Evolutionary conservation across 2,329 filamentous ascomycete species (phyloP).

Genomic region (Emergomyces orientalis): DNA sequence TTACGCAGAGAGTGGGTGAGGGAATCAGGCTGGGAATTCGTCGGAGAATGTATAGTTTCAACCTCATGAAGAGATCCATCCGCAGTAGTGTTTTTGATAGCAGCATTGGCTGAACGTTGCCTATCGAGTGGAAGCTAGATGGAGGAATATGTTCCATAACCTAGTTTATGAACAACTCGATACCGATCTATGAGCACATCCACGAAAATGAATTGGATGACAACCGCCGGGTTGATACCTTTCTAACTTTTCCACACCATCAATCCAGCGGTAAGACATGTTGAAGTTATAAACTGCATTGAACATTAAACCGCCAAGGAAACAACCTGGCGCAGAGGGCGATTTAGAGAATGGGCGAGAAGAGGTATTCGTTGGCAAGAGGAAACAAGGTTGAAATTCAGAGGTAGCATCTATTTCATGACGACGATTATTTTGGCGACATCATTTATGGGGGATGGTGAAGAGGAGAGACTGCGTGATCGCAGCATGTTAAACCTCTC

Average conservation of each 20-base stretch:
- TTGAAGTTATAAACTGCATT: too few relatives aligned
- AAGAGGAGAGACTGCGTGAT: too few relatives aligned
- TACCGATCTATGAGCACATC: not conserved
- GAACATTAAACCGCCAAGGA: too few relatives aligned
- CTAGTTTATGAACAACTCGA: not conserved
- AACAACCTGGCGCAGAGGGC: too few relatives aligned
- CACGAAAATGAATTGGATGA: not conserved
- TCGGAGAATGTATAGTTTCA: not conserved
- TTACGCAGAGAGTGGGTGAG: too few relatives aligned
- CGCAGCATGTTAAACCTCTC: too few relatives aligned
- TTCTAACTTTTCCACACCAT: not conserved
- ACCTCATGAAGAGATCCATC: not conserved
- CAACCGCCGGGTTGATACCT: not conserved
- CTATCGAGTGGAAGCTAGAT: not conserved
- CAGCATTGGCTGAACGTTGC: not conserved
- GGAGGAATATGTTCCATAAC: not conserved
- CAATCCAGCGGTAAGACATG: not conserved
- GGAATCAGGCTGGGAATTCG: not conserved
- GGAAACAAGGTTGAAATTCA: too few relatives aligned
- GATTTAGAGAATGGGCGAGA: too few relatives aligned
- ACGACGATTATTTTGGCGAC: too few relatives aligned
- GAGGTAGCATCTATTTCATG: too few relatives aligned
- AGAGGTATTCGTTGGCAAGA: too few relatives aligned
- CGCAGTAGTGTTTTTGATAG: not conserved
- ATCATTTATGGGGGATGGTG: too few relatives aligned